Base-by-base conservation (phyloP, 139 green algal species). In the Desmodesmus armatus region DNA sequence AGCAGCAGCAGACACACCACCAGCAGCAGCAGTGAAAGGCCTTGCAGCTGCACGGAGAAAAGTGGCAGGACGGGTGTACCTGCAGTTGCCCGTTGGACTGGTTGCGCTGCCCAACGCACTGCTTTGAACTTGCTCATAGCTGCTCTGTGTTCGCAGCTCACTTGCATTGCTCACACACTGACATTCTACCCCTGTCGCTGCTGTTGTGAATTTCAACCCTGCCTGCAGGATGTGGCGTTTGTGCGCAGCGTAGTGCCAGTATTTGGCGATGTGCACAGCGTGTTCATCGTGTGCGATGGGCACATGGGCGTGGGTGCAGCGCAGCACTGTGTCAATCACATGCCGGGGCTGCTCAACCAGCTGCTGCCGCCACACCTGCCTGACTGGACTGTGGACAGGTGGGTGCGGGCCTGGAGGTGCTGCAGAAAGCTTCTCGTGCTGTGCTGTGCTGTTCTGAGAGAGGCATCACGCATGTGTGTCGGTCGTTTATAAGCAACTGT, bases 231-330 rank as follows among this genome's bases (percentile, higher is more conserved):
- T 62, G 78, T 89, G 35, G 58, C 86, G 35, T 84, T 53, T 21
- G 47, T 84, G 2, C 62, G 55, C 31, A 25, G 60, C 17, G 74
- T 84, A 15, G 31, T 80, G 9, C 7, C 75, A 15, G 33, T 17
- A 17, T 53, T 44, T 35, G 83, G 85, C 55, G 44, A 70, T 81
- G 85, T 78, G 27, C 80, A 86, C 80, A 80, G 66, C 37, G 7
- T 91, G 9, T 92, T 91, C 71, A 88, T 91, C 60, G 89, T 92
- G 0, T 92, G 89, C 62, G 89, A 92, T 66, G 89, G 89, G 15
- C 82, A 87, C 65, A 60, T 78, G 44, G 82, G 82, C 29, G 72
- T 58, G 35, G 60, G 47, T 17, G 72, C 82, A 65, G 82, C 82
- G n/a, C 49, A 47, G 21, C 63, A 83, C 35, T 70, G 55, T n/a